Evolutionary conservation across 164 flowering plant species (phyloP).

Genomic region (Aristolochia contorta): DNA sequence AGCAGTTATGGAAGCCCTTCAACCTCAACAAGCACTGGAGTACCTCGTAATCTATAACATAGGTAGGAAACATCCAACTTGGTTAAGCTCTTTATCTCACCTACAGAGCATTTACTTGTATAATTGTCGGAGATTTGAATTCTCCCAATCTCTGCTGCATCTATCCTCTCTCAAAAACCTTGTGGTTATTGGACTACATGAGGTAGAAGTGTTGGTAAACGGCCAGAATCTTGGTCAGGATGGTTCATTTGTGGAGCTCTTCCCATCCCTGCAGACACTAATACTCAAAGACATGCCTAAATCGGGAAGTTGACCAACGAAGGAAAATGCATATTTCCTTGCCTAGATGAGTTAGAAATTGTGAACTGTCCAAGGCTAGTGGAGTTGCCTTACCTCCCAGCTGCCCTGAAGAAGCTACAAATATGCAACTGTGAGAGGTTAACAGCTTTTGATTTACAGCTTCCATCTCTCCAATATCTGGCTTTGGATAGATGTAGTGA

Average conservation of each 20-base stretch:
- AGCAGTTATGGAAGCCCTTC: neutral
- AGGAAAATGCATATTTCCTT: neutral
- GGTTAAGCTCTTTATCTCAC: neutral
- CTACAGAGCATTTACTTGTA: neutral
- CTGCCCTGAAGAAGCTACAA: neutral
- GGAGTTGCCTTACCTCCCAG: neutral
- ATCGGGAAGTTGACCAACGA: neutral
- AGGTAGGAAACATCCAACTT: neutral
- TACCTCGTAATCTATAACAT: neutral
- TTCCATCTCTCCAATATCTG: too few relatives aligned
- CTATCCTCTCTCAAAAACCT: neutral
- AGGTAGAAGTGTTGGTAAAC: neutral
- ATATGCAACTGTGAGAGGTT: neutral
- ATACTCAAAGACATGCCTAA: neutral
- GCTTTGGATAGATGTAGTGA: too few relatives aligned
- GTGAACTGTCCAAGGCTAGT: neutral
- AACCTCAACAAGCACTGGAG: neutral
- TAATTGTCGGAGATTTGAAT: neutral
- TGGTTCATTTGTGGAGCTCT: neutral
- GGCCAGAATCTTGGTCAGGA: neutral
- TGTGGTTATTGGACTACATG: neutral
- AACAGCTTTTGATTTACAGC: too few relatives aligned
- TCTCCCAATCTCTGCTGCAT: neutral
- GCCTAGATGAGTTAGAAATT: neutral
- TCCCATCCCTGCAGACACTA: conserved; percentile 1